These are phyloP conservation scores for Tuber aestivum DNA, from an alignment of 495 filamentous ascomycete species.

Conservation along the genomic window DNA sequence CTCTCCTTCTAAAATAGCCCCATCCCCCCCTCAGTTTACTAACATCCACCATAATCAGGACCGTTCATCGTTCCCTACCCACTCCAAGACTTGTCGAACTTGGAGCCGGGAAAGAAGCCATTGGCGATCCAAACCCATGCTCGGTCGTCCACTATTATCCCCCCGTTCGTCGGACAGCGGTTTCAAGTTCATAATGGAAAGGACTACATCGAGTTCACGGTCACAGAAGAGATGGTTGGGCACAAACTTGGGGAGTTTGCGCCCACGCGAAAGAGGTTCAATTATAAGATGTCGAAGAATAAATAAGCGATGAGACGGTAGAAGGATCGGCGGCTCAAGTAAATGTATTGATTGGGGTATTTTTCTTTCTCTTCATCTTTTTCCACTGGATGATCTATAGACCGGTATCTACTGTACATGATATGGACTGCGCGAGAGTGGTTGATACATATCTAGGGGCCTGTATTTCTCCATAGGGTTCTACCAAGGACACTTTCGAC, in stretches of 20 bases:
- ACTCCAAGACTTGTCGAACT: not conserved
- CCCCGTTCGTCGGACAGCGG: slow-evolving; percentile 87
- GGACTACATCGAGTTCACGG: slow-evolving; percentile 75
- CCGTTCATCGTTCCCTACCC: slow-evolving; percentile 27
- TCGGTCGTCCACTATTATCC: slow-evolving; percentile 85
- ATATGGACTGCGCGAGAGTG: not conserved
- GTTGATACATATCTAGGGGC: not conserved
- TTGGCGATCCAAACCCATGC: slow-evolving; percentile 83
- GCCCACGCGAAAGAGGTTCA: slow-evolving; percentile 76
- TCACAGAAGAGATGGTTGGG: slow-evolving; percentile 98
- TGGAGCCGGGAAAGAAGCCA: slow-evolving; percentile 49
- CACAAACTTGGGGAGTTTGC: slow-evolving; percentile 96
- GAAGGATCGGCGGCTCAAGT: not conserved
- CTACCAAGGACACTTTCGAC: slow-evolving; percentile 25
- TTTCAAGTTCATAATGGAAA: slow-evolving; percentile 97
- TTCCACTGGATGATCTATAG: not conserved
- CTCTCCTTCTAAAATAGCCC: not conserved
- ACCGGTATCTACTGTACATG: not conserved
- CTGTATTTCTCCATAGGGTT: slow-evolving; percentile 19
- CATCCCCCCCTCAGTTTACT: slow-evolving; percentile 9
- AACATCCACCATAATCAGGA: slow-evolving; percentile 15
- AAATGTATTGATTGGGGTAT: no score
- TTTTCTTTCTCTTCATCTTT: no score
- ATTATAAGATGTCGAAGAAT: slow-evolving; percentile 71
- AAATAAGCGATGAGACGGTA: slow-evolving; percentile 48